Conservation (phyloP, 2,329 filamentous ascomycete genomes). For the Penicillium psychrosexuale region DNA sequence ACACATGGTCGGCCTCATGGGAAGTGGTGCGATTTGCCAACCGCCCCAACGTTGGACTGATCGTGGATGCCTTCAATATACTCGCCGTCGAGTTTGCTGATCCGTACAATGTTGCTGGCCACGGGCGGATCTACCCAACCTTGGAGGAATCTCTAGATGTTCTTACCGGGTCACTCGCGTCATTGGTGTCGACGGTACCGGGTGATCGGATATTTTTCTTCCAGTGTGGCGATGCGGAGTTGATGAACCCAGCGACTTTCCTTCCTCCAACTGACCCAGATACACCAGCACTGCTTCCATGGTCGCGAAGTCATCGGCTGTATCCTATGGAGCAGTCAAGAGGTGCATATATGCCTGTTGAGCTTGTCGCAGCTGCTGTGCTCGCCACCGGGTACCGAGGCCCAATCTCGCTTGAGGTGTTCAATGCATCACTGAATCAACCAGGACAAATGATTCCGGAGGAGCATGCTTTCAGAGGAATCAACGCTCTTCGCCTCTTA, state of each 20-base stretch:
- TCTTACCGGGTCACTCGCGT: slow-evolving; percentile 24
- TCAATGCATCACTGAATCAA: slow-evolving; percentile 29
- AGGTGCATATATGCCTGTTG: slow-evolving; percentile 34
- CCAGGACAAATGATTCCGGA: slow-evolving; percentile 18
- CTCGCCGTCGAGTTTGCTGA: slow-evolving; percentile 35
- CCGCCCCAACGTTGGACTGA: slow-evolving; percentile 31
- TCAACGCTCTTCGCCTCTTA: slow-evolving; percentile 20
- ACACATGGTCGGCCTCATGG: slow-evolving; percentile 36
- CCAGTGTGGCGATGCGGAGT: slow-evolving; percentile 33
- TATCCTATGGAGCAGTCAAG: slow-evolving; percentile 27
- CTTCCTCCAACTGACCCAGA: slow-evolving; percentile 19
- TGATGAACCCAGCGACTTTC: slow-evolving; percentile 25
- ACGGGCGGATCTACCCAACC: slow-evolving; percentile 29
- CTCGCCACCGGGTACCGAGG: slow-evolving; percentile 32
- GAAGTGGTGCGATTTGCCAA: slow-evolving; percentile 34
- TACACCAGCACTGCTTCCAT: slow-evolving; percentile 28
- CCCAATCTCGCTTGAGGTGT: slow-evolving; percentile 34
- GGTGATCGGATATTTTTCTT: slow-evolving; percentile 36
- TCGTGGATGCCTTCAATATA: slow-evolving; percentile 35
- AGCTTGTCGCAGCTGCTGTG: slow-evolving; percentile 32
- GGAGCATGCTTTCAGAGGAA: slow-evolving; percentile 28
- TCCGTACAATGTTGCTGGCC: slow-evolving; percentile 29
- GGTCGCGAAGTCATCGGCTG: slow-evolving; percentile 32
- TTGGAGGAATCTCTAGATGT: slow-evolving; percentile 27
- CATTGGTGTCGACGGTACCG: slow-evolving; percentile 26